Evolutionary conservation across 495 filamentous ascomycete species (phyloP), one percentile per base, ranked within the genome.

Genomic region (Neurospora sp.): DNA sequence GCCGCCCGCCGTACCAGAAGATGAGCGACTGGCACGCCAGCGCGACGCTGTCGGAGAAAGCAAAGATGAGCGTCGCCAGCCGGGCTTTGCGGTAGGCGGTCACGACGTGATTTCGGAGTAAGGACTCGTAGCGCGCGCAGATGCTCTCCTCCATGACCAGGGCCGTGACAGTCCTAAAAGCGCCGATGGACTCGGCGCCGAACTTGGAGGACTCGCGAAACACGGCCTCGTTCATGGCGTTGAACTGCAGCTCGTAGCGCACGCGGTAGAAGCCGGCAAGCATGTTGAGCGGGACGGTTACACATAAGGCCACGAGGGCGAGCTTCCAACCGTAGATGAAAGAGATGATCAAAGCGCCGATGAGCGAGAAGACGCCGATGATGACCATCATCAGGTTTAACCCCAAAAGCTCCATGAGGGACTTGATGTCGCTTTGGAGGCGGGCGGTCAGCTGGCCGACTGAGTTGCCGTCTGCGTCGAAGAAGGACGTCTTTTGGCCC

Each of bases 371-470:
- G 45, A 86, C 70, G 42, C 85, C 84, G 41, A 85, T 82, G 72
- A 86, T 81, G 20, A 87, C 75, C 81, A 87, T 82, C 72, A 83
- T 85, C 77, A 88, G 83, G 73, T 89, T 89, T 35, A 83, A 76
- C 9, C 88, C 87, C 27, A 91, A 78, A 3, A 93, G 81, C 69
- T 92, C 89, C 77, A 92, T 87, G 0, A 93, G 76, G 14, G 87
- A 83, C 41, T 85, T 88, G 4, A 90, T 89, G 70, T 91, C 86
- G 68, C 84, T 83, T 9, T 87, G 84, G 3, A 92, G 82, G 8
- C 85, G 84, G 4, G 88, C 84, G 8, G 87, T 87, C 40, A 94
- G 81, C 14, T 91, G 85, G 3, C 91, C 91, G 7, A 86, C 83
- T 0, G 89, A 85, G 74, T 92, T 91, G 68, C 88, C 85, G 45